Conservation (phyloP, 768 basidiomycete genomes). For the Tricholoma sp. region DNA sequence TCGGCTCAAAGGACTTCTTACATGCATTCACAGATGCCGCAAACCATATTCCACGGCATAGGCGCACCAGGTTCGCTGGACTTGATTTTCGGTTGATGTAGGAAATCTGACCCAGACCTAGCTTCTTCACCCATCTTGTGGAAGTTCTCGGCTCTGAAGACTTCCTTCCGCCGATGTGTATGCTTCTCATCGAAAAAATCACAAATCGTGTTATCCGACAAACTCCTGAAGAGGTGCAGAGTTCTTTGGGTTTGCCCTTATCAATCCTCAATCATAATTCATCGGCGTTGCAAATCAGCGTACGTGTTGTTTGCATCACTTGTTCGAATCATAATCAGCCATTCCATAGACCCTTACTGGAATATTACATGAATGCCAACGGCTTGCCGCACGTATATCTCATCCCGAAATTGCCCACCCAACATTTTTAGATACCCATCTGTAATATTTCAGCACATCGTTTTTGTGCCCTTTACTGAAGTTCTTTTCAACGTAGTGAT, state of each 20-base stretch:
- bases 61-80: constrained; percentile 70
- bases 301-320: constrained; percentile 25
- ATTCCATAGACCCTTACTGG: constrained; percentile 51
- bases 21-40: constrained; percentile 92
- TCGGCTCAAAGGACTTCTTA: constrained; percentile 74
- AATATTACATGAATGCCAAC: constrained; percentile 59
- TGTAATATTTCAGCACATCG: constrained; percentile 34
- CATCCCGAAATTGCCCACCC: constrained; percentile 31
- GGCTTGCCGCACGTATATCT: constrained; percentile 43
- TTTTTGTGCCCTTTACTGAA: not conserved
- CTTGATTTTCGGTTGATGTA: not conserved
- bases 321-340: constrained; percentile 4
- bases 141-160: constrained; percentile 74
- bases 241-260: constrained; percentile 60
- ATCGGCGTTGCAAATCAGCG: constrained; percentile 44
- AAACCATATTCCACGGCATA: constrained; percentile 87
- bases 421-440: constrained; percentile 51
- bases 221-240: constrained; percentile 50
- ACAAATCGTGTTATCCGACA: constrained; percentile 66
- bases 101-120: constrained; percentile 21
- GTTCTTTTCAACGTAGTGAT: constrained; percentile 36
- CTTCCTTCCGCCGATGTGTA: constrained; percentile 76
- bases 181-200: constrained; percentile 80
- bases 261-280: constrained; percentile 56
- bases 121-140: constrained; percentile 86